Conservation (phyloP, 176 grass and related monocot genomes). For the Bonia amplexicaulis region DNA sequence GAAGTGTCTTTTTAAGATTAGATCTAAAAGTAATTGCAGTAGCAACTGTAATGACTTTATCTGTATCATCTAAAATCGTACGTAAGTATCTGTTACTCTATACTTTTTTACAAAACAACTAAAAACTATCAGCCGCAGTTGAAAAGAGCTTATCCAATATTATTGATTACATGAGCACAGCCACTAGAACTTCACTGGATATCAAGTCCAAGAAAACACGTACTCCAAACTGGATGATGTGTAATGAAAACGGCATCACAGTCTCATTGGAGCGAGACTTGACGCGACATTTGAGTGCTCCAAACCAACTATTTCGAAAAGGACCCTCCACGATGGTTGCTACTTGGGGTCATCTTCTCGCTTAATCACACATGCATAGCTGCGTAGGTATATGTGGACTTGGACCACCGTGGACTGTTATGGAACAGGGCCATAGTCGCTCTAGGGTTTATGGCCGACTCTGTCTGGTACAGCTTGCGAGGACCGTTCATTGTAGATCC, state of each 20-base stretch:
- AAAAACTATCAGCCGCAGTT: rapidly evolving
- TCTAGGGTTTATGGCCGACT: not conserved
- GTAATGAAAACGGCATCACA: not conserved
- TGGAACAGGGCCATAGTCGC: not conserved
- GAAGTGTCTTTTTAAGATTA: too few species aligned
- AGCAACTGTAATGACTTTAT: too few species aligned
- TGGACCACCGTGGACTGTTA: not conserved
- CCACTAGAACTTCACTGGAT: not conserved
- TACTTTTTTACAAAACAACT: rapidly evolving
- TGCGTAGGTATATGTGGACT: not conserved
- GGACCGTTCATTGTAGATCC: not conserved
- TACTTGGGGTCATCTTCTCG: not conserved
- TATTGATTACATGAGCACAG: not conserved
- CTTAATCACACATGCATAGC: not conserved
- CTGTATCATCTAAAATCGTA: rapidly evolving
- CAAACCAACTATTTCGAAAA: not conserved
- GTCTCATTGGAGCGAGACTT: constrained; percentile 12
- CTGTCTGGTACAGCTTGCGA: not conserved
- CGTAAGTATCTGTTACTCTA: too few species aligned
- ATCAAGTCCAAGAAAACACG: not conserved
- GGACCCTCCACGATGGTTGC: not conserved
- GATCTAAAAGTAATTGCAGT: too few species aligned
- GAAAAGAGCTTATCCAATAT: rapidly evolving
- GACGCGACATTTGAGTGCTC: constrained; percentile 10
- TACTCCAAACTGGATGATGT: not conserved